Conservation (phyloP, 2,329 filamentous ascomycete species). For the Trichoderma arundinaceum region DNA sequence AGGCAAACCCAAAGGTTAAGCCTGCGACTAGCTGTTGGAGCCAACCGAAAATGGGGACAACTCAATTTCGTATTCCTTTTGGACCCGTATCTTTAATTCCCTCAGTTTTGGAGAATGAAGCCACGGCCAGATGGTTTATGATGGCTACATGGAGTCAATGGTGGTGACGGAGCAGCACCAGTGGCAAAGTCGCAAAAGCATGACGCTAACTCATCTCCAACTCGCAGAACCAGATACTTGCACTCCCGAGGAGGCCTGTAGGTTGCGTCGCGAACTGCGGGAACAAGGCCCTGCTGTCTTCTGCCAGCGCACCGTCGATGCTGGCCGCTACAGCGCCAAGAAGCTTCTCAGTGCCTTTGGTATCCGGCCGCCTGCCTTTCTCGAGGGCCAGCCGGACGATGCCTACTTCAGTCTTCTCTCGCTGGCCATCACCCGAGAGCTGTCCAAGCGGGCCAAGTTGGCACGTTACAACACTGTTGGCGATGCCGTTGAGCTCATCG, state of each 20-base stretch:
- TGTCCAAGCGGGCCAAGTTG: slow-evolving; percentile 81
- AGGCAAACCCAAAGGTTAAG: no score
- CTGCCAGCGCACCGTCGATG: slow-evolving; percentile 72
- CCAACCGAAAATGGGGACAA: no score
- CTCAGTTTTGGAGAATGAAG: no score
- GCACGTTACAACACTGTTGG: slow-evolving; percentile 81
- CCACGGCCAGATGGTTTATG: background rate
- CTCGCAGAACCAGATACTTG: slow-evolving; percentile 49
- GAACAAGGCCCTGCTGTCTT: slow-evolving; percentile 80
- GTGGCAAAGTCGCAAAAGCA: background rate
- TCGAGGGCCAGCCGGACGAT: slow-evolving; percentile 71
- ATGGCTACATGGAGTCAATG: no score
- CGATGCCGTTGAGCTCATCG: slow-evolving; percentile 80
- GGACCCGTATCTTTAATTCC: background rate
- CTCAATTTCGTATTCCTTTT: no score
- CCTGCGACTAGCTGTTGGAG: no score
- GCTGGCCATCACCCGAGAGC: slow-evolving; percentile 78
- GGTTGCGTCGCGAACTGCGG: slow-evolving; percentile 73
- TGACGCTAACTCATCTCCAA: slow-evolving; percentile 13
- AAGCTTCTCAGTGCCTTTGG: slow-evolving; percentile 88
- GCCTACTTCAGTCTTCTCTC: slow-evolving; percentile 77
- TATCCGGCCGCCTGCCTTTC: slow-evolving; percentile 73
- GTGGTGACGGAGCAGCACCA: background rate
- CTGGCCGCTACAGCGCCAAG: slow-evolving; percentile 73
- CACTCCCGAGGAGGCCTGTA: slow-evolving; percentile 70